phyloP scores from a whole-genome alignment of 2,329 filamentous ascomycete genomes.

The Diaporthe vaccinii region DNA sequence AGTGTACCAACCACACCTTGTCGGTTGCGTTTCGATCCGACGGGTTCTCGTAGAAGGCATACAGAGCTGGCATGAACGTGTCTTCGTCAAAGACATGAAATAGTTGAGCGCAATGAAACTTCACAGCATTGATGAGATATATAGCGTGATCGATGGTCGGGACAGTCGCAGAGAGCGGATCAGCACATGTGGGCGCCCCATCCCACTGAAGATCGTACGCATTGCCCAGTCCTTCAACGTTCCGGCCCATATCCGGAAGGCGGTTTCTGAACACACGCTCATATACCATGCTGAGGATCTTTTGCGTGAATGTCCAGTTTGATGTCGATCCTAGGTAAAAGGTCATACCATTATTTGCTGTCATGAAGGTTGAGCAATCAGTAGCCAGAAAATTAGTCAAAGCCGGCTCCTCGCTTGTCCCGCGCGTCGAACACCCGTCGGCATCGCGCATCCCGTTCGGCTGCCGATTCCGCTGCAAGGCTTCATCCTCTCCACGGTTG shows the following conservation, averaged over 20 bases:
- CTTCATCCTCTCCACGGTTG: neutral
- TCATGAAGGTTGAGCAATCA: conserved; percentile 57
- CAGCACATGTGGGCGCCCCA: conserved; percentile 53
- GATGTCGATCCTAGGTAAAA: conserved; percentile 68
- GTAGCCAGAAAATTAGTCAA: conserved; percentile 59
- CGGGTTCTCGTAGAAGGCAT: conserved; percentile 47
- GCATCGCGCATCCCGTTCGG: neutral
- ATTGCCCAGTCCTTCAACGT: conserved; percentile 15
- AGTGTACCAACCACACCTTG: conserved; percentile 65
- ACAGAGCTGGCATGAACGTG: conserved; percentile 57
- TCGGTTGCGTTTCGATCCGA: conserved; percentile 40
- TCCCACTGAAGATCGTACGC: conserved; percentile 24
- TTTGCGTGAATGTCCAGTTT: conserved; percentile 68
- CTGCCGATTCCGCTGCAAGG: neutral
- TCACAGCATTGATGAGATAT: conserved; percentile 68
- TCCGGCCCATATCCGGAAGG: conserved; percentile 4
- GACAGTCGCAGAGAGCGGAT: conserved; percentile 58
- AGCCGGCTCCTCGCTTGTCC: conserved; percentile 25
- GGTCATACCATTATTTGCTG: conserved; percentile 55
- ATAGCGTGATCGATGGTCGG: conserved; percentile 65
- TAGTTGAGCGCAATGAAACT: conserved; percentile 67
- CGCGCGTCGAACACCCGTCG: conserved; percentile 38
- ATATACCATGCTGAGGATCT: conserved; percentile 62
- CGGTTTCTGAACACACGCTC: conserved; percentile 46
- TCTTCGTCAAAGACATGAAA: conserved; percentile 68